A percentile compares a stretch with the other conserved stretches of the same genome.
Conservation (phyloP, 805 yeast genomes). For the Starmerella cellae region DNA sequence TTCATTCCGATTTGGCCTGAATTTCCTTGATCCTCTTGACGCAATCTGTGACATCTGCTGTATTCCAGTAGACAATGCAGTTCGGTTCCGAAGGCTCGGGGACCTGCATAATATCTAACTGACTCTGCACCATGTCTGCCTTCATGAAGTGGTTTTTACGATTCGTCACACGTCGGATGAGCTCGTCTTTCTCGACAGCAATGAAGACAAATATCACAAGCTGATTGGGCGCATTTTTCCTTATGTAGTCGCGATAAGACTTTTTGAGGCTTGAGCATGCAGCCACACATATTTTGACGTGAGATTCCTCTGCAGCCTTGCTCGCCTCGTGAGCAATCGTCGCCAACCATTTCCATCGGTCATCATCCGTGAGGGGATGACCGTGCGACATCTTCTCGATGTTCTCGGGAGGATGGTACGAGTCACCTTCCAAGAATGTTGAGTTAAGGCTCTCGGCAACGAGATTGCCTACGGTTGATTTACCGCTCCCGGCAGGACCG, state of each 20-base stretch:
- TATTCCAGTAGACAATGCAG: slow-evolving; percentile 17
- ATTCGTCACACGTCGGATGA: slow-evolving; percentile 45
- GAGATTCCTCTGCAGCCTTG: slow-evolving; percentile 24
- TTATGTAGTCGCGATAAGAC: slow-evolving; percentile 53
- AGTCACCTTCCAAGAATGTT: slow-evolving; percentile 75
- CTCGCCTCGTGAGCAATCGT: slow-evolving; percentile 34
- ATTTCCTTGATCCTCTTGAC: slow-evolving; percentile 2
- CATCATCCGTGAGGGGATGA: slow-evolving; percentile 73
- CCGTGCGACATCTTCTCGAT: slow-evolving; percentile 74
- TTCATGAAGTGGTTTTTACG: slow-evolving; percentile 81
- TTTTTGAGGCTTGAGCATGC: slow-evolving; percentile 79
- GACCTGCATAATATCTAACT: slow-evolving; percentile 58
- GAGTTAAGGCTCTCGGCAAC: slow-evolving; percentile 37
- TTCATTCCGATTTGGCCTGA: not conserved
- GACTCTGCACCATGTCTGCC: slow-evolving; percentile 67
- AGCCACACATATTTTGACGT: slow-evolving; percentile 35
- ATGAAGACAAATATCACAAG: slow-evolving; percentile 51
- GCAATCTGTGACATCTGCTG: slow-evolving; percentile 14
- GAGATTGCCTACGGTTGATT: slow-evolving; percentile 57
- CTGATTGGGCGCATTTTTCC: slow-evolving; percentile 23
- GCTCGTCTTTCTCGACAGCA: slow-evolving; percentile 47
- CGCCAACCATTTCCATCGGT: slow-evolving; percentile 81
- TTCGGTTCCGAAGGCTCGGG: slow-evolving; percentile 34
- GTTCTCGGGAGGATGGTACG: slow-evolving; percentile 57
- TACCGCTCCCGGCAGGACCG: slow-evolving; percentile 96